Evolutionary conservation across 306 rosid genomes (phyloP).

Genomic region (Quillaja saponaria): DNA sequence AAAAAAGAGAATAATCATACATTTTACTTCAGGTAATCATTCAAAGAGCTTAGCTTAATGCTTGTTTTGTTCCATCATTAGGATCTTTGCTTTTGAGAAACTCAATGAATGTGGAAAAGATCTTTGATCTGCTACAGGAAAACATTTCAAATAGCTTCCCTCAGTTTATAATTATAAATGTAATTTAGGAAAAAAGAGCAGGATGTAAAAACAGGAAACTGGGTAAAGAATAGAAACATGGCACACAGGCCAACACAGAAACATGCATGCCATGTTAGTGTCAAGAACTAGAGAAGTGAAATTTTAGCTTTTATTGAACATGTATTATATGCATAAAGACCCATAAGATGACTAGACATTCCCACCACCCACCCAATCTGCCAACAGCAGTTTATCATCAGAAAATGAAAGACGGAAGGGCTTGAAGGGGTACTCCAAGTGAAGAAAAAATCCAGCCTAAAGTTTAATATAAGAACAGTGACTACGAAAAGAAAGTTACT

Average conservation of each 20-base stretch:
- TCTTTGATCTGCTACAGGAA: constrained; percentile 76
- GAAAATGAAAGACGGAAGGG: background rate
- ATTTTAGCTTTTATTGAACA: background rate
- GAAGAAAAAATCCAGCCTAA: background rate
- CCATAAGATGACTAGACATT: background rate
- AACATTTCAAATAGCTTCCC: constrained; percentile 11
- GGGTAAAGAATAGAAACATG: background rate
- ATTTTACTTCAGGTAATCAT: constrained; percentile 77
- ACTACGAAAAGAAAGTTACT: background rate
- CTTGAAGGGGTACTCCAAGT: background rate
- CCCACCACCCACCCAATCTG: background rate
- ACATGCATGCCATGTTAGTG: background rate
- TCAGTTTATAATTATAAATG: constrained; percentile 6
- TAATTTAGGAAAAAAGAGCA: background rate
- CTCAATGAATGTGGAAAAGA: constrained; percentile 86
- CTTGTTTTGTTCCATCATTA: constrained; percentile 85
- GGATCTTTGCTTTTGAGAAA: constrained; percentile 94
- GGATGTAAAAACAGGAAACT: constrained; percentile 12
- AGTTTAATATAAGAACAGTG: background rate
- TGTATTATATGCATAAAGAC: background rate
- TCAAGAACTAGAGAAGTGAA: constrained; percentile 9
- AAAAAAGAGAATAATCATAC: constrained; percentile 46
- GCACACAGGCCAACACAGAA: background rate
- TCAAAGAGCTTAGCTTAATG: constrained; percentile 74
- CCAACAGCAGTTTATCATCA: background rate